A percentile compares a stretch with the other conserved stretches of the same genome.
Evolutionary conservation across 306 rosid species (phyloP).

Genomic region (Senna siamea): DNA sequence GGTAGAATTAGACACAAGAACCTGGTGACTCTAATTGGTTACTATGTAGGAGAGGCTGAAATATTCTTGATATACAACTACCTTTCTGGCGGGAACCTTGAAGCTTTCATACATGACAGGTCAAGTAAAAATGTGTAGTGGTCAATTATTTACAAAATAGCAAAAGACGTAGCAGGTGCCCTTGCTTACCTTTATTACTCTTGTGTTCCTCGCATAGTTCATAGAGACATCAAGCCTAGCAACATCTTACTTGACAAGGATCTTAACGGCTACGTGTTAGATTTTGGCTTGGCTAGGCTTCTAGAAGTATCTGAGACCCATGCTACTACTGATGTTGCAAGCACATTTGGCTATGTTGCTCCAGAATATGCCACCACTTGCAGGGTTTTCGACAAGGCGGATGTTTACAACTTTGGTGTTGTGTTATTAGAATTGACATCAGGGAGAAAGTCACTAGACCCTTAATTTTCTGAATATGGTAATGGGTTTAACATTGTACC

Average conservation of each 20-base stretch:
- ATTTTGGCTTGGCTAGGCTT: slow-evolving; percentile 71
- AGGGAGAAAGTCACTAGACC: slow-evolving; percentile 67
- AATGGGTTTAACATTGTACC: slow-evolving; percentile 74
- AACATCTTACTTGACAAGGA: slow-evolving; percentile 68
- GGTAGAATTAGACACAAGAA: slow-evolving; percentile 67
- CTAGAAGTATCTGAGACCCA: slow-evolving; percentile 72
- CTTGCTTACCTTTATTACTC: slow-evolving; percentile 67
- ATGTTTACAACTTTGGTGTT: slow-evolving; percentile 74
- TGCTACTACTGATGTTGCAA: slow-evolving; percentile 74
- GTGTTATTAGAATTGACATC: slow-evolving; percentile 68
- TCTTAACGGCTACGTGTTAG: slow-evolving; percentile 64
- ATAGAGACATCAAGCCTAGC: slow-evolving; percentile 74
- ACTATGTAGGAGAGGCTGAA: slow-evolving; percentile 63
- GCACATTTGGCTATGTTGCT: slow-evolving; percentile 78
- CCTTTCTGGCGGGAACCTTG: slow-evolving; percentile 72
- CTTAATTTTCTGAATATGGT: slow-evolving; percentile 61
- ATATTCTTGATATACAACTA: slow-evolving; percentile 73
- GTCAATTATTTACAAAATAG: slow-evolving; percentile 62
- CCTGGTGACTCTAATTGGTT: slow-evolving; percentile 73
- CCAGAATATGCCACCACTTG: slow-evolving; percentile 77
- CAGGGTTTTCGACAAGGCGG: slow-evolving; percentile 67
- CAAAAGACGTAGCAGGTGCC: slow-evolving; percentile 62
- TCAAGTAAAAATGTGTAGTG: slow-evolving; percentile 50
- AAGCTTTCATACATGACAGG: slow-evolving; percentile 60
- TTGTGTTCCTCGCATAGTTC: slow-evolving; percentile 70